Conservation (phyloP, 176 grass and related monocot genomes). For the Oryza coarctata region DNA sequence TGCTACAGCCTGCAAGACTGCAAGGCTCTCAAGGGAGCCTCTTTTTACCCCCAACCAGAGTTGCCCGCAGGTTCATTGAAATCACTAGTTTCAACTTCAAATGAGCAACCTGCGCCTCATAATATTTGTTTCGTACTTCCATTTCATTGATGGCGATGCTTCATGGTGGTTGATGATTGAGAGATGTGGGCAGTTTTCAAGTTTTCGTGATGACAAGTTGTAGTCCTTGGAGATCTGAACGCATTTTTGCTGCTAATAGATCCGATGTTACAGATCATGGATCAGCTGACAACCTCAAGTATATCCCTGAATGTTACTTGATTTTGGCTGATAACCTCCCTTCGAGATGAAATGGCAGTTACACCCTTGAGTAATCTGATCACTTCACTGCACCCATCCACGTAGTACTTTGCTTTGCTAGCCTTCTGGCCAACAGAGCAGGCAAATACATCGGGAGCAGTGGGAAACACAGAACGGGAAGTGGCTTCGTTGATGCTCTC, state of each 20-base stretch:
- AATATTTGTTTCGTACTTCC: neutral
- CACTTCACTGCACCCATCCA: slow-evolving; percentile 62
- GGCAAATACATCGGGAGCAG: slow-evolving; percentile 58
- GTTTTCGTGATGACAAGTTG: neutral
- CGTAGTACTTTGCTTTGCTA: slow-evolving; percentile 84
- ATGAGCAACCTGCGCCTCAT: neutral
- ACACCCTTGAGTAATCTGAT: slow-evolving; percentile 61
- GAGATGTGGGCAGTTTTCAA: neutral
- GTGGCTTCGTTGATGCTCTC: slow-evolving; percentile 55
- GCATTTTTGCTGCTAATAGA: neutral
- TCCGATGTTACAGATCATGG: neutral
- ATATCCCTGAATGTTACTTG: slow-evolving; percentile 40
- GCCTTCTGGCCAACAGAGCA: slow-evolving; percentile 79
- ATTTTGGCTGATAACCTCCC: slow-evolving; percentile 23
- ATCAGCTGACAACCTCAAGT: slow-evolving; percentile 38
- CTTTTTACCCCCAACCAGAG: slow-evolving; percentile 18
- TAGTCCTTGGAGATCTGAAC: neutral
- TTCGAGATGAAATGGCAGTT: slow-evolving; percentile 28
- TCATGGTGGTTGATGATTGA: neutral
- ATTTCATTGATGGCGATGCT: neutral
- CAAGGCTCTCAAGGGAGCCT: neutral
- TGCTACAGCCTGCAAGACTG: no score
- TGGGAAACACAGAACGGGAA: slow-evolving; percentile 29
- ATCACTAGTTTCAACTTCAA: neutral
- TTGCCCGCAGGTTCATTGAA: slow-evolving; percentile 10